Evolutionary conservation across 140 eudicot genomes (phyloP), one percentile per base, ranked within the genome.

Genomic region (Flaveria floridana): DNA sequence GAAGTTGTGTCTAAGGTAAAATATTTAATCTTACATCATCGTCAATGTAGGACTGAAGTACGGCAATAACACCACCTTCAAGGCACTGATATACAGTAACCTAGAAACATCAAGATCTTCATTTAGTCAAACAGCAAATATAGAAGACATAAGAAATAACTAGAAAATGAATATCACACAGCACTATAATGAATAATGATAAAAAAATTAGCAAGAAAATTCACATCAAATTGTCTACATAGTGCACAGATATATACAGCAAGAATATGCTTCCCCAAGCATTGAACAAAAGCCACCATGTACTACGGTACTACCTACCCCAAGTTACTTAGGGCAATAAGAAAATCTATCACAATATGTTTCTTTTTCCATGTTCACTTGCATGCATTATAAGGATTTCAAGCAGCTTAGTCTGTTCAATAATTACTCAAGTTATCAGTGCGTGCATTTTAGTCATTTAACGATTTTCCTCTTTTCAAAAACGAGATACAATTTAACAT

Each of bases 31-130:
- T 85, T 84, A 94, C 99, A 84, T 94, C 99, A 56, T 94, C 99
- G 5, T 94, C 99, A 76, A 94, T 80, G 78, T 90, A 94, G 23
- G 97, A 90, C 78, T 94, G 99, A 47, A 94, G 84, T 21, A 94
- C 97, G 79, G 92, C 96, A 76, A 94, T 90, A 67, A 86, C 87
- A 23, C 99, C 97, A 64, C 96, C 99, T 79, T 90, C 96, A 51
- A 88, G 90, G 63, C 97, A 94, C 57, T 89, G 97, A 80, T 94
- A 94, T 13, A 94, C 95, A 5, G 97, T 94, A 80, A 94, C 99
- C 99, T 94, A 78, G 75, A 57, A 25, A 37, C 3, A 57, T 25
- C 9, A 73, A 26, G 18, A 42, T 16, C 70, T n/a, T 11, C 42
- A 61, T 37, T 72, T 56, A 56, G 19, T 16, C 55, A 20, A 19